These are phyloP conservation scores for Penicillium polonicum DNA, from an alignment of 2,329 filamentous ascomycete genomes.

Conservation along the genomic window DNA sequence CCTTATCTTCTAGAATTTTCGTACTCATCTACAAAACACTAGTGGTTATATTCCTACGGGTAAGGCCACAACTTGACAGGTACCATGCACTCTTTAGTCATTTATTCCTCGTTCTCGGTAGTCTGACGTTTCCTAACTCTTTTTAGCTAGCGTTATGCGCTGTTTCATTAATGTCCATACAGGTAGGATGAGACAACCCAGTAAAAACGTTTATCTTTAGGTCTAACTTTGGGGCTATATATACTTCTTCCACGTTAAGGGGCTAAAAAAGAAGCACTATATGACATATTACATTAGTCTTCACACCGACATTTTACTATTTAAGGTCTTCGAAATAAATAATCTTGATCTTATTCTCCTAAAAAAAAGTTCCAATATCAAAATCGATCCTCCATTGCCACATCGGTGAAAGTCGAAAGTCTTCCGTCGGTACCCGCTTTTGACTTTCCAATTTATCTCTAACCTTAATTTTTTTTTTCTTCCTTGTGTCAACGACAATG, in stretches of 20 bases:
- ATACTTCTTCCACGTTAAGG: background rate
- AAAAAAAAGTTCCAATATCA: background rate
- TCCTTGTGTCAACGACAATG: constrained; percentile 1
- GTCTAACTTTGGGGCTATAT: background rate
- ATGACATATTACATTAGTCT: background rate
- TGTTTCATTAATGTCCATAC: background rate
- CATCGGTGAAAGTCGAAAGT: constrained; percentile 9
- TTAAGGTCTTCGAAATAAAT: background rate
- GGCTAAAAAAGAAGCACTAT: background rate
- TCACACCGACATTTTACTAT: background rate
- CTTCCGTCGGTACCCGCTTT: constrained; percentile 29
- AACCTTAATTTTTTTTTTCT: constrained; percentile 24
- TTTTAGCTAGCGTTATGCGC: background rate
- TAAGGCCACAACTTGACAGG: background rate
- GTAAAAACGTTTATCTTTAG: background rate
- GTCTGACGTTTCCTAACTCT: background rate
- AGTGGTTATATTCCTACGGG: background rate
- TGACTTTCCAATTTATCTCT: constrained; percentile 16
- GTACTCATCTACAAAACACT: background rate
- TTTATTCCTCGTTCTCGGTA: background rate
- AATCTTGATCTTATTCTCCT: background rate
- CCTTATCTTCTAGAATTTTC: background rate
- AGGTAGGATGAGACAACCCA: background rate
- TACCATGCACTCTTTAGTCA: background rate
- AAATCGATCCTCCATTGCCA: constrained; percentile 10